Evolutionary conservation across 192 early-diverging fungal species (phyloP), one percentile per base, ranked within the genome.

Genomic region (Gigaspora rosea): DNA sequence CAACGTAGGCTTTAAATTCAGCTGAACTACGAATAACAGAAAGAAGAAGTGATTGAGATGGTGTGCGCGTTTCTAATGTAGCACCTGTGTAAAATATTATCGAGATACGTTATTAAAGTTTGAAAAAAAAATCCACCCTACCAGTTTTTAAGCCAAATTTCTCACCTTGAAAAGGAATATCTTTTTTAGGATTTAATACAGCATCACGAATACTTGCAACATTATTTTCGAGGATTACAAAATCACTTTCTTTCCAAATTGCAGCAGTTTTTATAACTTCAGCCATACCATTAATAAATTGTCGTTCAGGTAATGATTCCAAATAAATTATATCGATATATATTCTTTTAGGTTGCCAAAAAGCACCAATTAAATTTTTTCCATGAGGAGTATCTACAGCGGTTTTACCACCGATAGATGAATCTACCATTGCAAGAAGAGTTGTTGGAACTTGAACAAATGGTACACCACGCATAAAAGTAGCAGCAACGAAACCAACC

Each of bases 181-280:
- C 59, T 20, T 79, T 73, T 13, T 80, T 75, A 41, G 80, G 80
- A 27, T 87, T 84, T 50, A 92, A 82, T 41, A 92, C 93, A 3
- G 93, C 92, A 13, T 89, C 86, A 22, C 93, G 87, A 59, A 99
- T 91, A 50, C 91, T 90, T 62, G 92, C 93, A 10, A 92, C 89
- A 63, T 93, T 85, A 76, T 92, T 92, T 82, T 99, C 97, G 5
- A 98, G 89, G 62, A 95, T 85, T 4, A 89, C 87, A 85, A 99
- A 99, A 84, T 98, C 96, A 62, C 87, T 84, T 61, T 93, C 89
- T 62, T 83, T 86, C 92, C 92, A 96, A 81, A 99, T 96, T 36
- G 96, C 95, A 4, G 96, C 96, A 2, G 96, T 98, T 87, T 99
- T 98, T 80, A 99, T 93, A 12, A 99, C 92, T 83, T 99, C 97